Percentiles rank a stretch among this genome's conserved stretches.
These are phyloP conservation scores for Pseudonitzschia pungens DNA, from an alignment of 108 stramenopile genomes.

Conservation along the genomic window DNA sequence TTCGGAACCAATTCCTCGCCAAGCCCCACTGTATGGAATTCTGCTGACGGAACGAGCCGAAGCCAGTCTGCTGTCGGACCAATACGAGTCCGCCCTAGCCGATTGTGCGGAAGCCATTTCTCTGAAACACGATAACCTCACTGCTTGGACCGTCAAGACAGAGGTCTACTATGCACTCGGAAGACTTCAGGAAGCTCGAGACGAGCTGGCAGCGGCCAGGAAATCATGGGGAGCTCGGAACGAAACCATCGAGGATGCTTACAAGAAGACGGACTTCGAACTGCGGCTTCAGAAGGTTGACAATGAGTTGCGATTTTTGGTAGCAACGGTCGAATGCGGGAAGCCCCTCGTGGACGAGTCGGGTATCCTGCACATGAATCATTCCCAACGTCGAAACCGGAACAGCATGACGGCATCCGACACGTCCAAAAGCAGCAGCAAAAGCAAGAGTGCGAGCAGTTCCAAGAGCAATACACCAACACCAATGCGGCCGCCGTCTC, in stretches of 20 bases:
- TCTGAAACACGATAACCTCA: slow-evolving; percentile 38
- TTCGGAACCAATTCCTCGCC: slow-evolving; percentile 22
- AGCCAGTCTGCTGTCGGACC: slow-evolving; percentile 34
- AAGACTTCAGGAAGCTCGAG: slow-evolving; percentile 41
- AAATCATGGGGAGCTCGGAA: slow-evolving; percentile 50
- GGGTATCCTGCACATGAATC: slow-evolving; percentile 8
- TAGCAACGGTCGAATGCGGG: slow-evolving; percentile 37
- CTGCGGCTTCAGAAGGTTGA: slow-evolving; percentile 44
- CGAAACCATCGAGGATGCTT: slow-evolving; percentile 50
- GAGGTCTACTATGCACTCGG: slow-evolving; percentile 48
- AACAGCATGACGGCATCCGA: not conserved
- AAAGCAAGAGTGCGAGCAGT: not conserved
- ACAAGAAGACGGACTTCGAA: slow-evolving; percentile 52
- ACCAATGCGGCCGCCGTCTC: not conserved
- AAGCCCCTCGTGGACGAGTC: slow-evolving; percentile 3
- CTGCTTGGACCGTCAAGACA: slow-evolving; percentile 51
- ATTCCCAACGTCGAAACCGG: slow-evolving; percentile 1
- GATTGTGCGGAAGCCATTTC: slow-evolving; percentile 47
- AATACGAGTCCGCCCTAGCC: slow-evolving; percentile 38
- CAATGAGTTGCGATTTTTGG: slow-evolving; percentile 37
- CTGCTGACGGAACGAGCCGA: slow-evolving; percentile 51
- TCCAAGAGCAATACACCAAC: not conserved
- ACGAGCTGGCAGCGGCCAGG: slow-evolving; percentile 44
- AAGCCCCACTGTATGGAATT: slow-evolving; percentile 38
- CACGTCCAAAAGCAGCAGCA: not conserved